These are phyloP conservation scores for Dactylellina sp. DNA, from an alignment of 2,329 filamentous ascomycete species.

Conservation along the genomic window DNA sequence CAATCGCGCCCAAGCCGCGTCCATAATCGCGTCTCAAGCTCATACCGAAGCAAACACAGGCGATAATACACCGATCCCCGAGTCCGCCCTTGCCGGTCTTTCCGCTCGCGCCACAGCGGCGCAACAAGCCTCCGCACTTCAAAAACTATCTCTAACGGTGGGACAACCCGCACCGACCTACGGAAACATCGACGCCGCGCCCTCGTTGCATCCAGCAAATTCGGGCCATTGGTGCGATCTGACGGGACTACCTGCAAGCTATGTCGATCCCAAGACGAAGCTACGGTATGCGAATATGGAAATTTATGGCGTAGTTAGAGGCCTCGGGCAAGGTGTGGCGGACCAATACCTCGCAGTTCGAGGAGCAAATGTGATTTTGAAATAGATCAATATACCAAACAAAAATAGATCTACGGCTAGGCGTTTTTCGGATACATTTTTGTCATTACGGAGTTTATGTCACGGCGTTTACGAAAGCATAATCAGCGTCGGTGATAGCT, in stretches of 20 bases:
- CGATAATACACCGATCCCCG: constrained; percentile 61
- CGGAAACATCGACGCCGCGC: constrained; percentile 95
- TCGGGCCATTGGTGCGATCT: constrained; percentile 94
- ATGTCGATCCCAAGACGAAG: constrained; percentile 93
- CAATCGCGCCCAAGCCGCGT: constrained; percentile 82
- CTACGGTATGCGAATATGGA: constrained; percentile 93
- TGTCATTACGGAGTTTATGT: background rate
- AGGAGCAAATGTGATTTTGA: constrained; percentile 91
- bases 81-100: constrained; percentile 46
- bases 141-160: constrained; percentile 72
- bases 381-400: constrained; percentile 72
- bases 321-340: constrained; percentile 81
- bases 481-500: background rate
- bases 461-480: constrained; percentile 18
- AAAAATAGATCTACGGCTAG: background rate
- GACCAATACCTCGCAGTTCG: constrained; percentile 91
- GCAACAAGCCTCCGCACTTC: constrained; percentile 78
- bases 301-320: constrained; percentile 85
- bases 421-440: constrained; percentile 3
- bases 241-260: constrained; percentile 89
- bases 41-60: constrained; percentile 52
- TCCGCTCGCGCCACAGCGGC: constrained; percentile 62
- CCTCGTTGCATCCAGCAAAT: constrained; percentile 80
- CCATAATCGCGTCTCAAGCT: constrained; percentile 67
- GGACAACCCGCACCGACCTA: constrained; percentile 74